Evolutionary conservation across 2,329 filamentous ascomycete genomes (phyloP).

Genomic region (Epichloe uncinata): DNA sequence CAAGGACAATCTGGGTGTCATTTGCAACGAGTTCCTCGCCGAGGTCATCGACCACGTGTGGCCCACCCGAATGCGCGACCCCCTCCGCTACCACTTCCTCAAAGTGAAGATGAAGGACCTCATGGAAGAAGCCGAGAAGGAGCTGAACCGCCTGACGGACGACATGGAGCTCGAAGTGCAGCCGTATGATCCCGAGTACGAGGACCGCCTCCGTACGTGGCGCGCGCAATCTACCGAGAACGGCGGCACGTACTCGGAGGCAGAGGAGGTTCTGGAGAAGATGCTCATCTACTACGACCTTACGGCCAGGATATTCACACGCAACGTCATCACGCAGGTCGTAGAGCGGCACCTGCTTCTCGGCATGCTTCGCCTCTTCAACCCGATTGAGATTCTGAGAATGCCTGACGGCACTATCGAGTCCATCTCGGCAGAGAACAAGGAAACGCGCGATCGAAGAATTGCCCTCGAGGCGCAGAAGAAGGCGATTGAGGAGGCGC

Average conservation of each 20-base stretch:
- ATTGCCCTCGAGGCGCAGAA: constrained; percentile 33
- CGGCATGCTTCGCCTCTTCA: constrained; percentile 38
- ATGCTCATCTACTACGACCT: constrained; percentile 44
- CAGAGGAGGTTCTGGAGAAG: constrained; percentile 40
- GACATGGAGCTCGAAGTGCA: constrained; percentile 40
- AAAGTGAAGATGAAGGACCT: constrained; percentile 34
- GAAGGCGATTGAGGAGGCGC: constrained; percentile 36
- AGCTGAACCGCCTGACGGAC: constrained; percentile 32
- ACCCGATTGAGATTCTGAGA: constrained; percentile 36
- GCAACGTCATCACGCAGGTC: constrained; percentile 39
- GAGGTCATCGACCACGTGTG: constrained; percentile 38
- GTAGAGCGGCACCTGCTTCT: constrained; percentile 37
- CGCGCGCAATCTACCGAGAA: constrained; percentile 28
- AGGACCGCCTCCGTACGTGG: constrained; percentile 35
- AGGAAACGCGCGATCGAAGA: constrained; percentile 37
- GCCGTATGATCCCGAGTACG: constrained; percentile 40
- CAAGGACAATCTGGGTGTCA: constrained; percentile 39
- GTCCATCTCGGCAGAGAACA: constrained; percentile 38
- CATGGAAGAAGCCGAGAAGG: constrained; percentile 31
- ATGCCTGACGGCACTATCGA: constrained; percentile 32
- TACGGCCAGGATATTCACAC: constrained; percentile 36
- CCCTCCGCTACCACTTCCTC: constrained; percentile 34
- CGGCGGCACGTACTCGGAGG: constrained; percentile 33
- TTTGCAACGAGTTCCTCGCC: constrained; percentile 39
- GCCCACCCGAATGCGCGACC: constrained; percentile 37